These are phyloP conservation scores for Mrakia gelida DNA, from an alignment of 768 basidiomycete genomes.

Conservation along the genomic window DNA sequence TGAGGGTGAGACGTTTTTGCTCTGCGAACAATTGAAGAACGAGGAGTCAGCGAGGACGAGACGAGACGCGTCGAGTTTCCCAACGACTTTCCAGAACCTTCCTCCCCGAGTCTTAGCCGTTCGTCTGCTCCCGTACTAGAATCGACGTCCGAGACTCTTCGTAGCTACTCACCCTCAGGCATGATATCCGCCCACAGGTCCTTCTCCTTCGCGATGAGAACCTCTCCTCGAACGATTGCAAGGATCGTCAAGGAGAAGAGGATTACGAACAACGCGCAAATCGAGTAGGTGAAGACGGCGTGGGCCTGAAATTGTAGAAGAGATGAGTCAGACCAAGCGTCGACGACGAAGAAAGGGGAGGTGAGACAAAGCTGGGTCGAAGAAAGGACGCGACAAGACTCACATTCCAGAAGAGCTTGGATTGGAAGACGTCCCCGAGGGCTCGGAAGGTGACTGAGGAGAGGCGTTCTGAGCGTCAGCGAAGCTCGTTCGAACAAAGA, in stretches of 20 bases:
- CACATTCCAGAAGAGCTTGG: slow-evolving; percentile 5
- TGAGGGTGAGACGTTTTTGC: no score
- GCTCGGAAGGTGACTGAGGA: slow-evolving; percentile 15
- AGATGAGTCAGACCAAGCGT: not conserved
- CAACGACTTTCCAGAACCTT: no score
- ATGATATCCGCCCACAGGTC: not conserved
- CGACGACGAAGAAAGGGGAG: not conserved
- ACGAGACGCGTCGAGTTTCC: not conserved
- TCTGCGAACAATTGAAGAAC: not conserved
- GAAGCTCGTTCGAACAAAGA: no score
- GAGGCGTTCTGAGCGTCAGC: not conserved
- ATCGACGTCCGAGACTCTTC: no score
- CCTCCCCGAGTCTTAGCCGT: no score
- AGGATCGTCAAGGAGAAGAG: not conserved
- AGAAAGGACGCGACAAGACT: no score
- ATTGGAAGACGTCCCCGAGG: slow-evolving; percentile 16
- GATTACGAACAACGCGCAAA: not conserved
- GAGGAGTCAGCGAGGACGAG: not conserved
- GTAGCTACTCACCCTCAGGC: not conserved
- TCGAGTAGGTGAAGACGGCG: slow-evolving; percentile 1
- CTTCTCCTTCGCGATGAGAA: not conserved
- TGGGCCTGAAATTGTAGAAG: not conserved
- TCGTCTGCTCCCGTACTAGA: no score
- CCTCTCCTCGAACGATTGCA: slow-evolving; percentile 8
- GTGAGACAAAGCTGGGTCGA: not conserved